A percentile compares a stretch with the other conserved stretches of the same genome.
Conservation (phyloP, 2,329 filamentous ascomycete species). For the Pyricularia grisea region DNA sequence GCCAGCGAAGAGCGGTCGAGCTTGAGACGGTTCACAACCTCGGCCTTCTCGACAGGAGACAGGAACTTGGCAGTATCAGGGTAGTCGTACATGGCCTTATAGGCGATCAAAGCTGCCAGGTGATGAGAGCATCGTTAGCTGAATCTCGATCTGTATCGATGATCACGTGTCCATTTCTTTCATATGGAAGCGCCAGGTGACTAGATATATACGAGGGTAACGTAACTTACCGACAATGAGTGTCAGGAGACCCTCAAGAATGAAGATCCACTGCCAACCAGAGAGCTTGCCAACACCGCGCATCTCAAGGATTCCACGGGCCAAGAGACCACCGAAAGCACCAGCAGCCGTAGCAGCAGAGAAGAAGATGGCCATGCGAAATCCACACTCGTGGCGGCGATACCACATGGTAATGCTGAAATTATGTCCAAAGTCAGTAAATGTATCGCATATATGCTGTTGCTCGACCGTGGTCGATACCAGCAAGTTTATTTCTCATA, state of each 20-base stretch:
- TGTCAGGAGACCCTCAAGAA: slow-evolving; percentile 62
- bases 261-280: slow-evolving; percentile 59
- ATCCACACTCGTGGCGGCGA: slow-evolving; percentile 43
- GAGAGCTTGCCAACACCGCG: slow-evolving; percentile 49
- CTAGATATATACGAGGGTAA: neutral
- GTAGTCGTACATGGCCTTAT: slow-evolving; percentile 70
- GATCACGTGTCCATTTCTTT: neutral
- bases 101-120: slow-evolving; percentile 54
- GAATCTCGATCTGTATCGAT: neutral
- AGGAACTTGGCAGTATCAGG: slow-evolving; percentile 72
- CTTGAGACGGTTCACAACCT: slow-evolving; percentile 62
- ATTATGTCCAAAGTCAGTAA: neutral
- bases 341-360: slow-evolving; percentile 72
- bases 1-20: slow-evolving; percentile 56
- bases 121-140: slow-evolving; percentile 14
- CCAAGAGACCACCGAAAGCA: slow-evolving; percentile 64
- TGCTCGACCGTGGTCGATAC: too few species aligned
- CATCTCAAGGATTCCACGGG: slow-evolving; percentile 63
- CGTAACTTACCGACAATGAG: slow-evolving; percentile 23
- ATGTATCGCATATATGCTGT: neutral
- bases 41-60: slow-evolving; percentile 57
- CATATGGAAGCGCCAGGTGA: neutral
- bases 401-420: slow-evolving; percentile 45
- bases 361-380: slow-evolving; percentile 66
- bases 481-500: too few species aligned